These are phyloP conservation scores for Ustilago trichophora DNA, from an alignment of 1,284 basidiomycete genomes.

Conservation along the genomic window DNA sequence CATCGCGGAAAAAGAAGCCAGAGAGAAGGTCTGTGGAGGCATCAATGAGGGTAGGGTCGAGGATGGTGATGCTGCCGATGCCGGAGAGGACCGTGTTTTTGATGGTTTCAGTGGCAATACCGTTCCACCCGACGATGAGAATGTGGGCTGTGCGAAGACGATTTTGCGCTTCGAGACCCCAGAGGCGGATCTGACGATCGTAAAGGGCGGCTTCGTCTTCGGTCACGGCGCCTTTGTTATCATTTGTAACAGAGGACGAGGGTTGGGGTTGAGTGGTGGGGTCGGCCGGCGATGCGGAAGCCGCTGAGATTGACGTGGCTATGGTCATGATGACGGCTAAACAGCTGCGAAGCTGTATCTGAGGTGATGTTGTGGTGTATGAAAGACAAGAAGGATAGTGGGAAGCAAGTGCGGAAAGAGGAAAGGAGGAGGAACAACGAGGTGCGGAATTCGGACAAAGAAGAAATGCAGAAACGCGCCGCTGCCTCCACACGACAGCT, in stretches of 20 bases:
- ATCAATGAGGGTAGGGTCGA: conserved; percentile 68
- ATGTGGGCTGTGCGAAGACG: conserved; percentile 94
- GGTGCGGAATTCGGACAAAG: conserved; percentile 14
- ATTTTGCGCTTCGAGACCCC: conserved; percentile 97
- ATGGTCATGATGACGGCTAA: no score
- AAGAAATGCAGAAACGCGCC: conserved; percentile 5
- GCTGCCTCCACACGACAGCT: conserved; percentile 21
- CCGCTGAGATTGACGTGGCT: not conserved
- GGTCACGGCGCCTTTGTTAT: conserved; percentile 21
- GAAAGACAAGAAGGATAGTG: not conserved
- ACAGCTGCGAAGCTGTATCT: not conserved
- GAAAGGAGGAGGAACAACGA: not conserved
- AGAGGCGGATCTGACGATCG: conserved; percentile 95
- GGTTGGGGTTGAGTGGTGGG: not conserved
- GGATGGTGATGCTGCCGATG: conserved; percentile 71
- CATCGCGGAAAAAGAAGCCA: conserved; percentile 92
- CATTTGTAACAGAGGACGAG: not conserved
- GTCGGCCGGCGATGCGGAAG: not conserved
- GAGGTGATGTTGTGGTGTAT: not conserved
- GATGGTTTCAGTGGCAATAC: conserved; percentile 91
- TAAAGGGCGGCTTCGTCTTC: conserved; percentile 86
- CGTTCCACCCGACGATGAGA: conserved; percentile 80
- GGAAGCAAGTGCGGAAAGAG: not conserved
- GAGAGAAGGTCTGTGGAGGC: conserved; percentile 80
- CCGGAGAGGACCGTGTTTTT: conserved; percentile 82